These are phyloP conservation scores for Cordyceps fumosorosea DNA, from an alignment of 2,329 filamentous ascomycete species.

Conservation along the genomic window DNA sequence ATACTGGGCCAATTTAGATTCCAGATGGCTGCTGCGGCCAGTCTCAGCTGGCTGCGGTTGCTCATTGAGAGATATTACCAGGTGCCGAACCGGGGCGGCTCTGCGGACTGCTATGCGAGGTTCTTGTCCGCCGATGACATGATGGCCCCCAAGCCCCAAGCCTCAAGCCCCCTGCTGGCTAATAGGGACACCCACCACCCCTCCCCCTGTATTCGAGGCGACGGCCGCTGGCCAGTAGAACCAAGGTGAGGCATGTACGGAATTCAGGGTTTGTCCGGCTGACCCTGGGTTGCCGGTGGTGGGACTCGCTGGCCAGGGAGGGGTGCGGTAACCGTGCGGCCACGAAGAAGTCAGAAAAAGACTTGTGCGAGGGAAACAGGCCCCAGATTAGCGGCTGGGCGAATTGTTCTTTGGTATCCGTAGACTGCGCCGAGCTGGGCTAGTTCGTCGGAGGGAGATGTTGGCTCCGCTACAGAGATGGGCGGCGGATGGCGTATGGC, in stretches of 20 bases:
- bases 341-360: neutral
- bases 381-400: constrained; percentile 6
- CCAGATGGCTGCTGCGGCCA: constrained; percentile 5
- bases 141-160: neutral
- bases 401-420: neutral
- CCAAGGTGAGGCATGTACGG: constrained; percentile 8
- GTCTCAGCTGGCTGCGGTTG: neutral
- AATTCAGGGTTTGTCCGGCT: constrained; percentile 11
- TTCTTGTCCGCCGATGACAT: neutral
- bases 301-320: neutral
- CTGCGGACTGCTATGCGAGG: constrained; percentile 5
- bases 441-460: neutral
- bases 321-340: neutral
- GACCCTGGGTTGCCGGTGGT: constrained; percentile 7
- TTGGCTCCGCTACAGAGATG: neutral
- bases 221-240: constrained; percentile 3
- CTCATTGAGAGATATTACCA: constrained; percentile 1
- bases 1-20: constrained; percentile 1
- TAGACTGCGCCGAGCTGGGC: neutral
- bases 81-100: constrained; percentile 1
- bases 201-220: neutral
- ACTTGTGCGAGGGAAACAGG: neutral
- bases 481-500: neutral
- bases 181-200: neutral
- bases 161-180: too few relatives aligned